phyloP scores from a whole-genome alignment of 768 basidiomycete species.

The Amanita molliuscula region DNA sequence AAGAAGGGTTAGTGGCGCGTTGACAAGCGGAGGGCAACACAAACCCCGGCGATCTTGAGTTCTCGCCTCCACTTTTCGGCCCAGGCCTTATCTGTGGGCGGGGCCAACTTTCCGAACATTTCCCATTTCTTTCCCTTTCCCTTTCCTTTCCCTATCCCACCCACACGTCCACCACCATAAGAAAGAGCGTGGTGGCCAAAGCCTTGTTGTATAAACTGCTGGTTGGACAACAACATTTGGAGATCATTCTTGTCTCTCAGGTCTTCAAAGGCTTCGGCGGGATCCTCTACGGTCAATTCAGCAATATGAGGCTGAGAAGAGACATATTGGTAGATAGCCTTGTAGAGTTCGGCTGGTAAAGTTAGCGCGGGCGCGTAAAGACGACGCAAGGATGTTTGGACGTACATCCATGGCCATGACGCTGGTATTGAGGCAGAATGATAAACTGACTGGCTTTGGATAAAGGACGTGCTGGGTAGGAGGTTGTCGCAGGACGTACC shows the following conservation, averaged over 20 bases:
- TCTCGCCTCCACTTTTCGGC: conserved; percentile 71
- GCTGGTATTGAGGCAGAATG: conserved; percentile 84
- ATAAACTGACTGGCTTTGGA: conserved; percentile 71
- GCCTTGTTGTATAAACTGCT: conserved; percentile 62
- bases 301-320: conserved; percentile 56
- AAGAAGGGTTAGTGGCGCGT: conserved; percentile 2
- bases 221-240: conserved; percentile 55
- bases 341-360: conserved; percentile 71
- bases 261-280: conserved; percentile 96
- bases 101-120: conserved; percentile 55
- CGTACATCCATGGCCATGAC: conserved; percentile 85
- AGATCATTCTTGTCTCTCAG: conserved; percentile 89
- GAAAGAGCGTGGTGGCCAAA: conserved; percentile 38
- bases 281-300: conserved; percentile 97
- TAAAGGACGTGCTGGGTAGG: conserved; percentile 1
- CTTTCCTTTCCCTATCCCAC: conserved; percentile 31
- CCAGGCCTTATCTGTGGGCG: conserved; percentile 72
- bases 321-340: conserved; percentile 72
- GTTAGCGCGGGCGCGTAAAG: background rate
- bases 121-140: conserved; percentile 26
- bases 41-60: conserved; percentile 83
- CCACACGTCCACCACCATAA: conserved; percentile 39
- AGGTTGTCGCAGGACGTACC: conserved; percentile 33
- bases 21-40: conserved; percentile 10
- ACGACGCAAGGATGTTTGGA: background rate